These are phyloP conservation scores for Coemansia sp. DNA, from an alignment of 192 early-diverging fungal species.

Conservation along the genomic window DNA sequence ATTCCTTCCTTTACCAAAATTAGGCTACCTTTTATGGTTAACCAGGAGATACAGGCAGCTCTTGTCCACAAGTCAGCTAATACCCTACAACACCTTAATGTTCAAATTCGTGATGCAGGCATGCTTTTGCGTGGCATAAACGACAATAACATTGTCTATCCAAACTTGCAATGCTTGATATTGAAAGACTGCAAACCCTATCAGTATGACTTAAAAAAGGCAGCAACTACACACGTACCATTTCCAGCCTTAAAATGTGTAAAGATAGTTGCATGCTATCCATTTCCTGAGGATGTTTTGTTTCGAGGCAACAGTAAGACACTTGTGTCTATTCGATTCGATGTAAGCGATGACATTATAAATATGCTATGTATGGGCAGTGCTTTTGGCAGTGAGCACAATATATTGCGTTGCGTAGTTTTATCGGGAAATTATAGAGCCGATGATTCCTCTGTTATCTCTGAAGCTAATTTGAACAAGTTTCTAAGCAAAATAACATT, in stretches of 20 bases:
- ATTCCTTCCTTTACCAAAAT: background rate
- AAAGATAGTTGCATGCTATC: background rate
- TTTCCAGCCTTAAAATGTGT: background rate
- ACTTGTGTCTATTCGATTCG: no score
- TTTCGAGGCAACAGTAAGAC: slow-evolving; percentile 6
- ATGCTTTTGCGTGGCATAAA: background rate
- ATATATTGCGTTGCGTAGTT: no score
- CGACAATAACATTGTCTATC: background rate
- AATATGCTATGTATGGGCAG: no score
- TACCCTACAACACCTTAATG: background rate
- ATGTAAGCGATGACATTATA: background rate
- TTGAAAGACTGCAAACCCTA: background rate
- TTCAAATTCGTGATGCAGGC: background rate
- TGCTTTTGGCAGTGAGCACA: no score
- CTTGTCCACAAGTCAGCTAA: background rate
- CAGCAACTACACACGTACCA: no score
- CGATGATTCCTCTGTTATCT: no score
- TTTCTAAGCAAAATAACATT: no score
- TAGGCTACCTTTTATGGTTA: background rate
- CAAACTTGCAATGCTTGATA: background rate
- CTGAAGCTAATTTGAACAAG: no score
- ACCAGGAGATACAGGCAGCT: background rate
- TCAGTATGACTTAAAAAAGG: no score
- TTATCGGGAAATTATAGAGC: no score
- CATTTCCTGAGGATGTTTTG: slow-evolving; percentile 4